These are phyloP conservation scores for Oxytropis ochrocephala DNA, from an alignment of 306 rosid genomes.

Conservation along the genomic window DNA sequence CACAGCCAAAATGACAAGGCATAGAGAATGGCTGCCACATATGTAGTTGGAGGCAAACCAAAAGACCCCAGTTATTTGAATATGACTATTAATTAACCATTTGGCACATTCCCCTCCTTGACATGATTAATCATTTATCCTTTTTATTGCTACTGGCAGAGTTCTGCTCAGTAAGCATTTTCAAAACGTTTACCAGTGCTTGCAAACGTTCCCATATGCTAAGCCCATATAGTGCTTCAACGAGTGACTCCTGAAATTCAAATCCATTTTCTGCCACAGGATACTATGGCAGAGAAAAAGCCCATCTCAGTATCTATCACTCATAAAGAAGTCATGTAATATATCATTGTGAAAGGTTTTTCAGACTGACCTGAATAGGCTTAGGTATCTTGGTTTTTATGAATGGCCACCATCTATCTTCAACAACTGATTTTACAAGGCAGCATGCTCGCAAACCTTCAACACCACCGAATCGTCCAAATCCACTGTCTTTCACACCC, in stretches of 20 bases:
- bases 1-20: background rate
- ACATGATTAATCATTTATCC: slow-evolving; percentile 32
- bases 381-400: slow-evolving; percentile 75
- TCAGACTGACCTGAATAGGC: slow-evolving; percentile 74
- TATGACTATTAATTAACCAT: background rate
- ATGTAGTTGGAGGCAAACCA: background rate
- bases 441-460: slow-evolving; percentile 98
- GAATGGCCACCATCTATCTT: slow-evolving; percentile 94
- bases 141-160: slow-evolving; percentile 24
- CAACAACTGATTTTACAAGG: slow-evolving; percentile 86
- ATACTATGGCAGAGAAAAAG: slow-evolving; percentile 47
- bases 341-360: slow-evolving; percentile 1
- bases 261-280: slow-evolving; percentile 80
- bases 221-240: slow-evolving; percentile 72
- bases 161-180: slow-evolving; percentile 60
- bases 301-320: slow-evolving; percentile 15
- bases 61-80: slow-evolving; percentile 17
- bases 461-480: slow-evolving; percentile 88
- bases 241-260: slow-evolving; percentile 80
- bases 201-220: slow-evolving; percentile 82
- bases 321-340: background rate
- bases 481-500: slow-evolving; percentile 89
- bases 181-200: slow-evolving; percentile 71
- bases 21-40: background rate
- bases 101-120: background rate